Base-by-base conservation (phyloP, 1,139 yeast genomes). In the Zygosaccharomyces sapae region DNA sequence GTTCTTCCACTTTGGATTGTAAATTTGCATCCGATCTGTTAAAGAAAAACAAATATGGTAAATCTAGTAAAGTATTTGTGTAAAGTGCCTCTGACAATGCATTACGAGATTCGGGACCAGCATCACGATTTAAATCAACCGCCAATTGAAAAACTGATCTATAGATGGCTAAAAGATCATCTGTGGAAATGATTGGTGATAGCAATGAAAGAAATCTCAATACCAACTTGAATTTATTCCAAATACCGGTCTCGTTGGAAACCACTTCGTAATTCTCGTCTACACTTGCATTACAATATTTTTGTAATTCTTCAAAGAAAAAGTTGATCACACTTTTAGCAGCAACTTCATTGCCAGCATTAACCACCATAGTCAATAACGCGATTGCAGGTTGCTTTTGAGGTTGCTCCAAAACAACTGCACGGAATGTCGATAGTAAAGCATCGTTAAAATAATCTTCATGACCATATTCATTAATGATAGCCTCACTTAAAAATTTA, bases 381-480 rank as follows among this genome's bases (percentile, higher is more conserved):
- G 88, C 77, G 50, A 90, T 69, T 20, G 84, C 78, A 22, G 82
- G 79, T 51, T 84, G 78, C 64, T 90, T 92, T 57, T 90, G 96
- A 0, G 97, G 97, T 66, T 90, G 97, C 66, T 92, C 98, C 36
- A 77, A 68, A 7, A 86, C 73, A 38, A 86, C 78, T 1, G 95
- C 88, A 50, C 75, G 75, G 29, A 88, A 66, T 1, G 89, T 85
- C 45, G 75, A 74, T 57, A 84, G 71, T 19, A 85, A 72, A 13
- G 83, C 79, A 43, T 69, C 70, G 50, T 88, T 75, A 53, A 83
- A 77, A 47, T 75, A 75, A 53, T 80, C 83, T 49, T 83, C 85
- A 50, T 76, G 77, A 55, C 80, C 88, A 56, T 83, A 80, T 57
- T 83, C 89, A 31, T 80, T 81, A 40, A 80, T 80, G 36, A 81